These are phyloP conservation scores for Marchantia paleacea DNA, from an alignment of 225 moss, liverwort and hornwort species.

Conservation along the genomic window DNA sequence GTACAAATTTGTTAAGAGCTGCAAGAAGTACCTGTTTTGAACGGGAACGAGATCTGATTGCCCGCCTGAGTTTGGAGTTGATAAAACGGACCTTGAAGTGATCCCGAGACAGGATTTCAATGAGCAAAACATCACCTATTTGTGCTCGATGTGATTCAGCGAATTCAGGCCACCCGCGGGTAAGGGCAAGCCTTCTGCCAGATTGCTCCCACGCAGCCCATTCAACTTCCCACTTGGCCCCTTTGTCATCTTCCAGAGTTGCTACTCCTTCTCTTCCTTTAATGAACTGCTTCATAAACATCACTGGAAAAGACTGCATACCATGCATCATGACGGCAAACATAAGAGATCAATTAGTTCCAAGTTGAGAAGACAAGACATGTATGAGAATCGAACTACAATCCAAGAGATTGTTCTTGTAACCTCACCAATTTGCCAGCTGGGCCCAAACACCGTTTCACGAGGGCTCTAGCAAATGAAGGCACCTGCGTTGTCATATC, in stretches of 20 bases:
- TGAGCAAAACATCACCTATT: slow-evolving; percentile 53
- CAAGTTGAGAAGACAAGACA: neutral
- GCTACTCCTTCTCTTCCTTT: slow-evolving; percentile 45
- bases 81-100: slow-evolving; percentile 52
- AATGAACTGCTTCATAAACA: slow-evolving; percentile 53
- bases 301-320: slow-evolving; percentile 55
- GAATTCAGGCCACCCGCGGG: slow-evolving; percentile 56
- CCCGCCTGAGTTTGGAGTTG: slow-evolving; percentile 28
- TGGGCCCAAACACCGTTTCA: slow-evolving; percentile 49
- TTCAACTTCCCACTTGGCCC: slow-evolving; percentile 46
- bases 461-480: slow-evolving; percentile 56
- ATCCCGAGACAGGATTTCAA: slow-evolving; percentile 39
- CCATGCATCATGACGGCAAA: slow-evolving; percentile 7
- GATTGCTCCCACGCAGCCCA: slow-evolving; percentile 65
- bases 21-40: slow-evolving; percentile 29
- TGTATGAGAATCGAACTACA: neutral
- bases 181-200: slow-evolving; percentile 52
- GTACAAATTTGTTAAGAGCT: neutral
- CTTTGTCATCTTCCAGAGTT: slow-evolving; percentile 41
- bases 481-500: slow-evolving; percentile 47
- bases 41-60: slow-evolving; percentile 34
- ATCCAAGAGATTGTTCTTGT: neutral
- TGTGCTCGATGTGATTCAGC: slow-evolving; percentile 44
- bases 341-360: neutral
- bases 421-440: slow-evolving; percentile 49